Base-by-base conservation (phyloP, 495 filamentous ascomycete genomes). In the Aspergillus sclerotioniger region DNA sequence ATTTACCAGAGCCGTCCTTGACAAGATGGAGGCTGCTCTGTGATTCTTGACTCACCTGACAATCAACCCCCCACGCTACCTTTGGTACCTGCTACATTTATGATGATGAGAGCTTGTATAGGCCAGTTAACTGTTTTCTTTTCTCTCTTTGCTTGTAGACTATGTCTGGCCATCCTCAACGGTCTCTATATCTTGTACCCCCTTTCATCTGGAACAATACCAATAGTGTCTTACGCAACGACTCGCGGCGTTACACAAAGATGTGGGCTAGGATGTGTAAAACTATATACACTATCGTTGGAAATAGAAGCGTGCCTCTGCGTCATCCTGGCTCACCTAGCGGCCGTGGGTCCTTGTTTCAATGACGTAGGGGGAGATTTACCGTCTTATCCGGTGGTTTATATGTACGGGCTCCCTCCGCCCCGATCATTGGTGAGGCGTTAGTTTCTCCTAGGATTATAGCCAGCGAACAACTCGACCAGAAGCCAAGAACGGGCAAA, bases 1-100 rank as follows among this genome's bases (percentile, higher is more conserved):
- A 68, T 98, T 98, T 78, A 98, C 95, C 64, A 81, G 88, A 46
- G 93, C 95, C 62, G 88, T 98, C 63, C 79, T 98, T 64, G 82
- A 88, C 74, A 88, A 93, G 79, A 97, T 98, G 94, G 92, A 98
- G 78, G 68, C 76, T 61, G 65, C 73, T 69, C 64, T 79, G 67
- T 79, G 74, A 72, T 56, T 63, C 25, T 43, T 54, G 25, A 3
- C 25, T 25, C 25, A 25, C 25, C 5, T 25, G 25, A 25, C 2
- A 25, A 25, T 25, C 5, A 25, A 25, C 25, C 39, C 46, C 47
- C 50, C 20, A 50, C 56, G 25, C 51, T 45, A 54, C 57, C 55
- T 49, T 60, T 59, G 39, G 51, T 59, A 49, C 50, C 58, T 45
- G 52, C 61, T 58, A 63, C 59, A 64, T 66, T 62, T 57, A 69